These are phyloP conservation scores for Sordariomycetes sp. DNA, from an alignment of 2,329 filamentous ascomycete genomes.

Conservation along the genomic window DNA sequence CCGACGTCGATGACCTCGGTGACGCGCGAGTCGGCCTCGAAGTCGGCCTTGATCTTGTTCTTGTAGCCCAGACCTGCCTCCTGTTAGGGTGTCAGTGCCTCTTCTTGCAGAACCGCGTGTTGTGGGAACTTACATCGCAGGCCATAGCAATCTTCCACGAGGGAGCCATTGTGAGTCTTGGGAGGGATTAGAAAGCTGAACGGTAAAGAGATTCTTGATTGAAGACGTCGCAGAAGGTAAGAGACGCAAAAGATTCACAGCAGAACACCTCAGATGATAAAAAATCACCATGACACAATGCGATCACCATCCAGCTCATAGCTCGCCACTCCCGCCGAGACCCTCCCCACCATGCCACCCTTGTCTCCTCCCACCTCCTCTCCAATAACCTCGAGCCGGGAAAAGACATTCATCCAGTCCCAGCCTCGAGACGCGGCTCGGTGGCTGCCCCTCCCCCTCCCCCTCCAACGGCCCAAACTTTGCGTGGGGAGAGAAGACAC, in stretches of 20 bases:
- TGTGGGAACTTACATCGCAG: constrained; percentile 37
- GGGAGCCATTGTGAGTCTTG: constrained; percentile 27
- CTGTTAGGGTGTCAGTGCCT: constrained; percentile 15
- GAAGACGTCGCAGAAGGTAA: not conserved
- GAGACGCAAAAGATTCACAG: not conserved
- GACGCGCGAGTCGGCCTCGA: constrained; percentile 59
- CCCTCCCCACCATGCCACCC: not conserved
- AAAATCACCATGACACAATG: too few species aligned
- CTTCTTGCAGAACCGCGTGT: not conserved
- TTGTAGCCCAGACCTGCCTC: constrained; percentile 75
- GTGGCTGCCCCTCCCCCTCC: too few species aligned
- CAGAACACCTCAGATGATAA: too few species aligned
- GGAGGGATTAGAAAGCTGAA: not conserved
- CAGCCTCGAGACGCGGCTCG: too few species aligned
- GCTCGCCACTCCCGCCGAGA: too few species aligned
- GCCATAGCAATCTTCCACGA: constrained; percentile 44
- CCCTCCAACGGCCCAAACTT: too few species aligned
- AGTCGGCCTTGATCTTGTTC: constrained; percentile 63
- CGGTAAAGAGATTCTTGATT: too few species aligned
- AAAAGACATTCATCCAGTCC: too few species aligned
- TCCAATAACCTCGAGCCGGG: too few species aligned
- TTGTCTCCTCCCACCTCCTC: not conserved
- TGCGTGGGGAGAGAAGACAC: too few species aligned
- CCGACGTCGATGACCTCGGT: constrained; percentile 65
- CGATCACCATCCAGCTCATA: too few species aligned